These are phyloP conservation scores for Fusarium sp. DNA, from an alignment of 2,329 filamentous ascomycete species.

Conservation along the genomic window DNA sequence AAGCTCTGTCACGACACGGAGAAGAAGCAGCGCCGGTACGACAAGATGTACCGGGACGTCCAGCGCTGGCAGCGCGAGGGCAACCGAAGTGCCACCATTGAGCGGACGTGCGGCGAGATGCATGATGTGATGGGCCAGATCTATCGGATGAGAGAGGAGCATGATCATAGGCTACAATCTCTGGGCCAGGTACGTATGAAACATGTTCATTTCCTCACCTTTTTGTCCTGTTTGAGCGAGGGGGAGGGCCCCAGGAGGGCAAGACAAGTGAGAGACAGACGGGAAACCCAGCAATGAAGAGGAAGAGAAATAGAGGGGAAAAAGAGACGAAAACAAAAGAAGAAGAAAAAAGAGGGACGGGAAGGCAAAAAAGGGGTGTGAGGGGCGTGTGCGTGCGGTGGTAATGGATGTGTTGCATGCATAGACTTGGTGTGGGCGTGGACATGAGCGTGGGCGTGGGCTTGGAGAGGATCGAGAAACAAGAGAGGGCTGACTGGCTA, in stretches of 20 bases:
- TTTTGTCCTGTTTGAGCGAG: background rate
- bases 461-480: conserved; percentile 1
- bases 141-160: conserved; percentile 57
- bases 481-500: conserved; percentile 29
- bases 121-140: conserved; percentile 72
- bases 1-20: conserved; percentile 90
- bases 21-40: conserved; percentile 81
- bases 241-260: background rate
- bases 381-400: conserved; percentile 32
- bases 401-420: conserved; percentile 38
- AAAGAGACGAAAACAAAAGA: conserved; percentile 19
- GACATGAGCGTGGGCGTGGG: conserved; percentile 18
- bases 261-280: background rate
- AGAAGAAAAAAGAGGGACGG: conserved; percentile 32
- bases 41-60: conserved; percentile 81
- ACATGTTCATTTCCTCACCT: conserved; percentile 6
- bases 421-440: conserved; percentile 28
- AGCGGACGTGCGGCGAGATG: conserved; percentile 78
- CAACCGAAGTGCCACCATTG: conserved; percentile 79
- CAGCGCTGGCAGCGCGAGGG: conserved; percentile 82
- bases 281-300: background rate
- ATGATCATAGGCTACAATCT: conserved; percentile 51
- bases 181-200: conserved; percentile 45
- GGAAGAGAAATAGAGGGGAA: conserved; percentile 7
- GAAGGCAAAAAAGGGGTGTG: conserved; percentile 32